These are phyloP conservation scores for Alternaria longipes DNA, from an alignment of 2,329 filamentous ascomycete genomes.

Conservation along the genomic window DNA sequence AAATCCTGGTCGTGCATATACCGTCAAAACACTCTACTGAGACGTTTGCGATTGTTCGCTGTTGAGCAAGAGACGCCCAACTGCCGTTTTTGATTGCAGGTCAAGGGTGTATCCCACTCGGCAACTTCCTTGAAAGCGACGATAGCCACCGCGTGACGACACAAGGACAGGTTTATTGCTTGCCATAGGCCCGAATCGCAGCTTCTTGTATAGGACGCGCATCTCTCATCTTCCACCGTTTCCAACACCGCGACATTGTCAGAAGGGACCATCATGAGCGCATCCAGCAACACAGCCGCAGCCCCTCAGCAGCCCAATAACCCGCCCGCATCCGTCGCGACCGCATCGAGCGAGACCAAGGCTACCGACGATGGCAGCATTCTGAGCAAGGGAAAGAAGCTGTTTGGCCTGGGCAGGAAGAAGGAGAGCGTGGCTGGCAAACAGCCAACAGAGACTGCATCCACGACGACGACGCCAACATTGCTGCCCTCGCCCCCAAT, in stretches of 20 bases:
- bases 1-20: background rate
- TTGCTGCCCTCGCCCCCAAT: slow-evolving; percentile 47
- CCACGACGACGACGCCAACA: slow-evolving; percentile 29
- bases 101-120: slow-evolving; percentile 27
- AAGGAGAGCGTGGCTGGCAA: slow-evolving; percentile 35
- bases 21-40: background rate
- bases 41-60: background rate
- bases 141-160: slow-evolving; percentile 21
- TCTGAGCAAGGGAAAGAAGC: slow-evolving; percentile 48
- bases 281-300: slow-evolving; percentile 14
- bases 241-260: background rate
- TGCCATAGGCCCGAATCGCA: slow-evolving; percentile 19
- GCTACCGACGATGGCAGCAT: slow-evolving; percentile 37
- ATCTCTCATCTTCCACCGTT: background rate
- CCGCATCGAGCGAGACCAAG: slow-evolving; percentile 31
- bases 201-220: slow-evolving; percentile 5
- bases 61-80: background rate
- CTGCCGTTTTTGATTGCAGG: slow-evolving; percentile 1
- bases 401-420: slow-evolving; percentile 50
- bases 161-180: slow-evolving; percentile 8
- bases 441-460: slow-evolving; percentile 19
- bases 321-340: slow-evolving; percentile 27
- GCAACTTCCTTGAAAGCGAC: slow-evolving; percentile 19
- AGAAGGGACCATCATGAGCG: slow-evolving; percentile 16
- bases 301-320: slow-evolving; percentile 20